Evolutionary conservation across 805 yeast genomes (phyloP), one percentile per base, ranked within the genome.

Genomic region (Myxozyma geophila): DNA sequence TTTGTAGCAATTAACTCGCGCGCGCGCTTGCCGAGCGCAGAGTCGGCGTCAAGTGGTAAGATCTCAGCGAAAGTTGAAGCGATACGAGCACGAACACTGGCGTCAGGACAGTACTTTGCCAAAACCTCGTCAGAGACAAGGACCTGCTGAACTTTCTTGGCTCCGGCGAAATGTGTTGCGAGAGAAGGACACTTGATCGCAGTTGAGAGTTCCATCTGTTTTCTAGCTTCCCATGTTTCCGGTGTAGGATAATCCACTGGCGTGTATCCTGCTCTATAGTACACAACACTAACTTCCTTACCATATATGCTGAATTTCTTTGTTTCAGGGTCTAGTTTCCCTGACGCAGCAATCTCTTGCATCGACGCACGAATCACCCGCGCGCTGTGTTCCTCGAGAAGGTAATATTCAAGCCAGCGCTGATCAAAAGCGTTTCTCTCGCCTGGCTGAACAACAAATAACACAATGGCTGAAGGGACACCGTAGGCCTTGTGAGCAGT

Each of bases 361-460:
- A 93, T 80, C 0, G 90, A 85, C 33, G 89, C 76, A 71, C 99
- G 83, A 55, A 81, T 80, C 7, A 92, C 82, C 67, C 80, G 82
- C 48, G 92, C 77, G 8, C 84, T 84, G 72, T 85, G 82, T 21
- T 80, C 74, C 10, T 80, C 76, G 69, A 88, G 77, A 49, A 95
- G 79, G 35, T 83, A 81, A 72, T 85, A 90, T 74, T 95, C 98
- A 48, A 95, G 74, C 41, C 85, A 83, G 71, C 96, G 85, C 77
- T 95, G 99, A 76, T 95, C 99, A 76, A 91, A 88, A 35, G 90
- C 88, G 74, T 95, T 95, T 67, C 95, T 81, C 75, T 95, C 99
- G 51, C 83, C 82, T 7, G 90, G 87, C 75, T 95, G 98, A 1
- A 89, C 89, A 23, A 95, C 84, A 69, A 92, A 86, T 47, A 92